Conservation (phyloP, 2,329 filamentous ascomycete genomes). For the Aspergillus aculeatus region DNA sequence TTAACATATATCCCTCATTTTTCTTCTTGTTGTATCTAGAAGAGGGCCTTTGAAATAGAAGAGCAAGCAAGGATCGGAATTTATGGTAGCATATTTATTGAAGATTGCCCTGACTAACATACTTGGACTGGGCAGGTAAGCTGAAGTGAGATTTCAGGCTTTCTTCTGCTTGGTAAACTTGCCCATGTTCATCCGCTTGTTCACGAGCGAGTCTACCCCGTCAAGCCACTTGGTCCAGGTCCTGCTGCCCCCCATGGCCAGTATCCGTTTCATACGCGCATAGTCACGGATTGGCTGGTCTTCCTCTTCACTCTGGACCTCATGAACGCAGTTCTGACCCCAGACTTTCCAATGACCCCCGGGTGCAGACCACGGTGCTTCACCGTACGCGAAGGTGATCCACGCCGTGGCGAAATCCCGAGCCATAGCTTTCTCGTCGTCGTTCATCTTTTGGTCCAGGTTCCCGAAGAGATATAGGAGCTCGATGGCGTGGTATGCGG, state of each 20-base stretch:
- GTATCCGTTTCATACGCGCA: slow-evolving; percentile 20
- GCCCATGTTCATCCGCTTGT: slow-evolving; percentile 20
- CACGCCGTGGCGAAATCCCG: slow-evolving; percentile 22
- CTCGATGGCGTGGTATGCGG: slow-evolving; percentile 30
- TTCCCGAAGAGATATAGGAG: slow-evolving; percentile 27
- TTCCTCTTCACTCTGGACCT: slow-evolving; percentile 20
- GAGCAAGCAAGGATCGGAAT: not conserved
- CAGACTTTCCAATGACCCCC: slow-evolving; percentile 24
- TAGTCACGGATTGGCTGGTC: slow-evolving; percentile 23
- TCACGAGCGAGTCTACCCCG: slow-evolving; percentile 24
- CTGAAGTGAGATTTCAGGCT: not conserved
- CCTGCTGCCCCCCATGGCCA: slow-evolving; percentile 18
- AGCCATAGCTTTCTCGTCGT: slow-evolving; percentile 17
- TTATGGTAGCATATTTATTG: not conserved
- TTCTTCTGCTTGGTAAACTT: not conserved
- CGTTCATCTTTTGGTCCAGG: slow-evolving; percentile 21
- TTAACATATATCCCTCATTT: not conserved
- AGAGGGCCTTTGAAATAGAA: not conserved
- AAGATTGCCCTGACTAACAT: no score
- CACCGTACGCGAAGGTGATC: slow-evolving; percentile 25
- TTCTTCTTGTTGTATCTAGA: not conserved
- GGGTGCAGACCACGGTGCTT: slow-evolving; percentile 16
- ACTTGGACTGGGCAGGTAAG: no score
- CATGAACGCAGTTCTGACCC: slow-evolving; percentile 18
- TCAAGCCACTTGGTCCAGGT: slow-evolving; percentile 22